Percentiles rank a stretch among this genome's conserved stretches.
phyloP scores from a whole-genome alignment of 2,329 filamentous ascomycete species.

The Sporothrix phasma region DNA sequence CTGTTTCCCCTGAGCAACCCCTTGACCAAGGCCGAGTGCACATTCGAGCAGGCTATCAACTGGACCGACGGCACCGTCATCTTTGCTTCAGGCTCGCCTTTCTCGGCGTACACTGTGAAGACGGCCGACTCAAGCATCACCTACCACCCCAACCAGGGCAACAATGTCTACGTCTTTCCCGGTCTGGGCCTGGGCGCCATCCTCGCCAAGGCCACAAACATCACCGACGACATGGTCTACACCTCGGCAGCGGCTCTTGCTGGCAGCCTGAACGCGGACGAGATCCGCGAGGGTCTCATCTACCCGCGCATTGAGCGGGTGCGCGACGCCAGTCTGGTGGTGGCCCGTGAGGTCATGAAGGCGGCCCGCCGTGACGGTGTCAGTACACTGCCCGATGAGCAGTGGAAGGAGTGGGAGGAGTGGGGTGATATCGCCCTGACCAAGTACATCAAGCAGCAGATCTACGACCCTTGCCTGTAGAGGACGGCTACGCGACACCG shows the following conservation, averaged over 20 bases:
- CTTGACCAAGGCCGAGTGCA: conserved; percentile 93
- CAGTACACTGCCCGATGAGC: conserved; percentile 54
- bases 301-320: conserved; percentile 90
- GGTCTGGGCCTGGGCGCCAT: conserved; percentile 91
- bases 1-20: conserved; percentile 97
- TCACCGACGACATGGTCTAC: conserved; percentile 97
- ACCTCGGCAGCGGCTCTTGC: conserved; percentile 76
- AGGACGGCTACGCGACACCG: not conserved
- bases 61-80: conserved; percentile 86
- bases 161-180: conserved; percentile 90
- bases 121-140: conserved; percentile 49
- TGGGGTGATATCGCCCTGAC: conserved; percentile 55
- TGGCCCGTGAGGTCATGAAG: conserved; percentile 88
- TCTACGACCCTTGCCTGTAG: conserved; percentile 46
- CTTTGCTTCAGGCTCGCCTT: conserved; percentile 92
- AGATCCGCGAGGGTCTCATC: conserved; percentile 73
- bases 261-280: conserved; percentile 66
- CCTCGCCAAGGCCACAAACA: conserved; percentile 71
- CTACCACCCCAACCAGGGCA: conserved; percentile 74
- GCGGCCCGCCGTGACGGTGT: conserved; percentile 76
- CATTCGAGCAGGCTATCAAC: conserved; percentile 83
- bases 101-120: conserved; percentile 62
- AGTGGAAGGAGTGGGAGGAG: conserved; percentile 64
- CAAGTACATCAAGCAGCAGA: conserved; percentile 48
- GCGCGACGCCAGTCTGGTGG: conserved; percentile 74